Evolutionary conservation across 139 green algal genomes (phyloP), one percentile per base, ranked within the genome.

Genomic region (Pedinophyceae sp.): DNA sequence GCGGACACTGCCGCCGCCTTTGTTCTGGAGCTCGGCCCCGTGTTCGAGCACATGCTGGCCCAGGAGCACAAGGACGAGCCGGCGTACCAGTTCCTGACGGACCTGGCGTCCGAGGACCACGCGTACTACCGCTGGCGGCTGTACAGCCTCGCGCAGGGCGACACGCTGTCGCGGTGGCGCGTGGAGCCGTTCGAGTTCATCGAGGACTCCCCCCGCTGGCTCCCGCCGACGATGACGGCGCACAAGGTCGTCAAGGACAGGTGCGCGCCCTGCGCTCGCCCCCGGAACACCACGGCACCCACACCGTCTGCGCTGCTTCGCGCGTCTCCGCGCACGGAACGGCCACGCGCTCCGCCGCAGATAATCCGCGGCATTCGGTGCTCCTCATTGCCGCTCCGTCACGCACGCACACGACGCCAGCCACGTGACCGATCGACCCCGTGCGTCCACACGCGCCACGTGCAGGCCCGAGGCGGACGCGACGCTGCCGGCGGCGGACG

Each of bases 1-100:
- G 89, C 95, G 34, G 89, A 97, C 63, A 79, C 72, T n/a, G 51
- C 87, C 38, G 89, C 87, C 1, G 27, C 69, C 19, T 95, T 87
- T 56, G 86, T 97, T 25, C 56, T 85, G 46, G 58, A 68, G 19
- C 80, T 93, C 29, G 86, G 82, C 50, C 75, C 55, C 28, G 68
- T 66, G 34, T 85, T 94, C 52, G 86, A 95, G 74, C 68, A 79
- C 54, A 47, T 65, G 50, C 6, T 26, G 20, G 89, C 94, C 82
- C 74, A 90, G 60, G 62, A 66, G 30, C 70, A 93, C 68, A 55
- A 66, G 24, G 57, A 57, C 57, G 87, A 93, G 60, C 78, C 80
- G 0, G 76, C 89, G 56, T 97, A 86, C 57, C 47, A 39, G 16
- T 97, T 96, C 72, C 59, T 97, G 43, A 93, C 85, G 55, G 75